Percentiles rank a stretch among this genome's conserved stretches.
Conservation (phyloP, 2,329 filamentous ascomycete genomes). For the Aureobasidium pullulans region DNA sequence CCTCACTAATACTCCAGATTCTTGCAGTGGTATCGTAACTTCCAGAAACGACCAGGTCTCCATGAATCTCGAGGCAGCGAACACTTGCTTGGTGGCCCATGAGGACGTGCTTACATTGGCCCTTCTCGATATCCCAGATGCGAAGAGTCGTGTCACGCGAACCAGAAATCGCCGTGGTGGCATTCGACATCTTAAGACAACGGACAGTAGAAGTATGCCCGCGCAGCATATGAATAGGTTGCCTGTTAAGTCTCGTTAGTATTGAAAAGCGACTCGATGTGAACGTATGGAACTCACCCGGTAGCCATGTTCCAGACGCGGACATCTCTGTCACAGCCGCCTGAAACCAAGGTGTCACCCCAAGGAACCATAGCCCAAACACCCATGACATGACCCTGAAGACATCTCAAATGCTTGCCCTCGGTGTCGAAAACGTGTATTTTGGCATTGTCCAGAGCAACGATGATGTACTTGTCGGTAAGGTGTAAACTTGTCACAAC, state of each 20-base stretch:
- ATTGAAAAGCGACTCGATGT: neutral
- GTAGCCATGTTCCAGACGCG: constrained; percentile 94
- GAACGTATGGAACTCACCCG: constrained; percentile 52
- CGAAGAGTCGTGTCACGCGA: constrained; percentile 90
- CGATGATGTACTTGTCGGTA: constrained; percentile 93
- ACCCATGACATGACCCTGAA: constrained; percentile 96
- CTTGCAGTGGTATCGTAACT: constrained; percentile 96
- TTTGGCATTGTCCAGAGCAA: constrained; percentile 94
- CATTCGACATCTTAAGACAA: constrained; percentile 95
- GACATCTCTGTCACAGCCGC: constrained; percentile 93
- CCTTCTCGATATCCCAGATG: constrained; percentile 88
- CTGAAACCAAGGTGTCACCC: constrained; percentile 90
- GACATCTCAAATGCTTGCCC: constrained; percentile 76
- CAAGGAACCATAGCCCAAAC: constrained; percentile 99
- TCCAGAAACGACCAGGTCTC: constrained; percentile 93
- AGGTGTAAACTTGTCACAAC: constrained; percentile 94
- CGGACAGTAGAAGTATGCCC: constrained; percentile 95
- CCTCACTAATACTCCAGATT: constrained; percentile 97
- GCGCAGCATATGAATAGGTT: constrained; percentile 67
- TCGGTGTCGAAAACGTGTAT: constrained; percentile 96
- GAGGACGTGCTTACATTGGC: constrained; percentile 82
- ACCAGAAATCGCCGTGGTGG: constrained; percentile 89
- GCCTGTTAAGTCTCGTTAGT: neutral
- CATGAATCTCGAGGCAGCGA: constrained; percentile 88
- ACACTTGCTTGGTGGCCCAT: constrained; percentile 95